Evolutionary conservation across 768 basidiomycete genomes (phyloP), one percentile per base, ranked within the genome.

Genomic region (Neoboletus brunneissimus): DNA sequence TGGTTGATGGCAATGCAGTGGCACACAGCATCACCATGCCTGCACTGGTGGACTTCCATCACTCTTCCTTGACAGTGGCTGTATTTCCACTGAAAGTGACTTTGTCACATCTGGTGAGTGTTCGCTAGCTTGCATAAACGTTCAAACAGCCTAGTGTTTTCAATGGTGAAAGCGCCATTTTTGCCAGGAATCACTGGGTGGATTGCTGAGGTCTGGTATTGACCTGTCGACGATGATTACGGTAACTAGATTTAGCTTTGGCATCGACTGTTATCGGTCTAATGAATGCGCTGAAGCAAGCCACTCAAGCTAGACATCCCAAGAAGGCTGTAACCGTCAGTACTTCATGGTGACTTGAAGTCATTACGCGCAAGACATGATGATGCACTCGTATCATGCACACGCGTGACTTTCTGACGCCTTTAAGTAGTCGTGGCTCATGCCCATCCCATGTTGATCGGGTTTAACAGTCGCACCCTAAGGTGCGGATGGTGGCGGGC

Each of bases 1-100:
- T 31, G 29, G 22, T 31, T 35, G 62, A 50, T 53, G 43, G 51
- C 13, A 56, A 56, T 54, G 48, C 6, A 34, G 31, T 41, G 22
- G 15, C 37, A 22, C 1, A 34, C 7, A 23, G 25, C 44, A 23
- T 20, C 27, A 42, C 25, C 37, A 18, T 31, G 16, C 38, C 20
- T 9, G 16, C 9, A 34, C 42, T 11, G 18, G 37, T 20, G 27
- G 6, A 20, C 16, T 4, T 25, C 32, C 22, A 20, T 34, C 42
- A 25, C 27, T 34, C 35, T 2, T 25, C 12, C 55, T 53, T 31
- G 40, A 2, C 9, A 9, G 31, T 23, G 37, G 47, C 9, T 38
- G 32, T 10, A 31, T 43, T 63, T 38, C 20, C 27, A 34, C 22
- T 18, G 32, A 5, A 41, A 13, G 34, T 29, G 47, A 18, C 20